phyloP scores from a whole-genome alignment of 257 asterid genomes.

The Lycium barbarum region DNA sequence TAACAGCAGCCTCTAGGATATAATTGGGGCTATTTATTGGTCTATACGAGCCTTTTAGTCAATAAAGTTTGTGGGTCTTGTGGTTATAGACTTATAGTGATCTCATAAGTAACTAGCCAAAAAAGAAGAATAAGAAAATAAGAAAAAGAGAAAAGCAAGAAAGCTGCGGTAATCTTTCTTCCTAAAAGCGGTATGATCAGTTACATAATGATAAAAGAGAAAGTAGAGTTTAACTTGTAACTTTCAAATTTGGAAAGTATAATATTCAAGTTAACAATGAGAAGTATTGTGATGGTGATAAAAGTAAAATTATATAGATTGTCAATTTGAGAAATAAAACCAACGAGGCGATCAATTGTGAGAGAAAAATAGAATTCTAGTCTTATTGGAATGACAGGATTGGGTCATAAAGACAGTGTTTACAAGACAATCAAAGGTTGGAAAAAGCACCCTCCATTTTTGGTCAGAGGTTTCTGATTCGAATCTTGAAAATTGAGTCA shows the following conservation, averaged over 20 bases:
- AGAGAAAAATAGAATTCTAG: background rate
- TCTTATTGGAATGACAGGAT: background rate
- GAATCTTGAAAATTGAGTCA: background rate
- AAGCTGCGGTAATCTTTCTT: background rate
- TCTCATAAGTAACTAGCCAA: no score
- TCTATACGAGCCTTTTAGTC: background rate
- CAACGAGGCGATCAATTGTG: background rate
- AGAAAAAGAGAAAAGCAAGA: background rate
- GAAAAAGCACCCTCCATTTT: background rate
- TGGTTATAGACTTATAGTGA: no score
- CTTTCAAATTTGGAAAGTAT: background rate
- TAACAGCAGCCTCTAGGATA: constrained; percentile 27
- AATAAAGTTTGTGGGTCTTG: background rate
- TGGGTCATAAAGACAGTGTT: background rate
- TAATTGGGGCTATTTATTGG: background rate
- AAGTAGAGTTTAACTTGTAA: background rate
- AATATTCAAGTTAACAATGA: background rate
- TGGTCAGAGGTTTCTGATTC: rapidly evolving
- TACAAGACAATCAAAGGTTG: no score
- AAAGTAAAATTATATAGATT: background rate
- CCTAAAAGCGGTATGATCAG: background rate
- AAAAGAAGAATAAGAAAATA: no score
- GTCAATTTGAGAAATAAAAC: background rate
- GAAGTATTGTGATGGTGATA: background rate
- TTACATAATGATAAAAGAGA: background rate